Conservation (phyloP, 768 basidiomycete genomes). For the Pisolithus orientalis region DNA sequence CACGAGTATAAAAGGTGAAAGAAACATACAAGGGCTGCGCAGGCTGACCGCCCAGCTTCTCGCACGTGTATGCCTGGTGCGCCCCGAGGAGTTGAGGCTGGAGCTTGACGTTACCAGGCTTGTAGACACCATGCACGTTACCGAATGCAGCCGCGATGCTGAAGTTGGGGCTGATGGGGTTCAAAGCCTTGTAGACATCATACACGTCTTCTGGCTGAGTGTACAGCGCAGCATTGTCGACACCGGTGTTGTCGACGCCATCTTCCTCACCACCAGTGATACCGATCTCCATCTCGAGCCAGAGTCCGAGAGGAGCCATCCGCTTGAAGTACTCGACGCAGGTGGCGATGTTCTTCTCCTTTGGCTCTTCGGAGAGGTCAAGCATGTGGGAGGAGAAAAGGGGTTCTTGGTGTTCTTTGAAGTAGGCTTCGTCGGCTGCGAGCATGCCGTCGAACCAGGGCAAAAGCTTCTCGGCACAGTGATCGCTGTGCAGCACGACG, state of each 20-base stretch:
- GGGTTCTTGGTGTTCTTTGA: conserved; percentile 78
- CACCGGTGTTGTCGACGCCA: conserved; percentile 95
- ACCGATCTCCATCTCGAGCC: conserved; percentile 99
- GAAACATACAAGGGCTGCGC: conserved; percentile 74
- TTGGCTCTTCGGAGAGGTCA: conserved; percentile 88
- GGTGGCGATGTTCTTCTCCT: conserved; percentile 89
- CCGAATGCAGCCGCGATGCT: conserved; percentile 98
- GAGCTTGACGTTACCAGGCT: conserved; percentile 94
- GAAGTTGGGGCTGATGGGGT: conserved; percentile 84
- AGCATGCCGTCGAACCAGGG: conserved; percentile 99
- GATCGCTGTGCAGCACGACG: conserved; percentile 96
- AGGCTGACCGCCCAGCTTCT: conserved; percentile 57
- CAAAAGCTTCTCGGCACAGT: conserved; percentile 96
- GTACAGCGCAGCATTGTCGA: conserved; percentile 91
- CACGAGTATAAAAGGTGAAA: neutral
- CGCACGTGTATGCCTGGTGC: conserved; percentile 75
- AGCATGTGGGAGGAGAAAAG: conserved; percentile 99
- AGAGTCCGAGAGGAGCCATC: conserved; percentile 86
- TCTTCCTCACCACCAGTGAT: conserved; percentile 99
- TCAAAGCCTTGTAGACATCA: conserved; percentile 84
- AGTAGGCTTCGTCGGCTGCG: conserved; percentile 90
- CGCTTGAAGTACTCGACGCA: conserved; percentile 95
- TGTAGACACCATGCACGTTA: conserved; percentile 99
- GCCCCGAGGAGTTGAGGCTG: conserved; percentile 87
- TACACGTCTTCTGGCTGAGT: conserved; percentile 96